phyloP scores from a whole-genome alignment of 768 basidiomycete species.

The Suillus bovinus region DNA sequence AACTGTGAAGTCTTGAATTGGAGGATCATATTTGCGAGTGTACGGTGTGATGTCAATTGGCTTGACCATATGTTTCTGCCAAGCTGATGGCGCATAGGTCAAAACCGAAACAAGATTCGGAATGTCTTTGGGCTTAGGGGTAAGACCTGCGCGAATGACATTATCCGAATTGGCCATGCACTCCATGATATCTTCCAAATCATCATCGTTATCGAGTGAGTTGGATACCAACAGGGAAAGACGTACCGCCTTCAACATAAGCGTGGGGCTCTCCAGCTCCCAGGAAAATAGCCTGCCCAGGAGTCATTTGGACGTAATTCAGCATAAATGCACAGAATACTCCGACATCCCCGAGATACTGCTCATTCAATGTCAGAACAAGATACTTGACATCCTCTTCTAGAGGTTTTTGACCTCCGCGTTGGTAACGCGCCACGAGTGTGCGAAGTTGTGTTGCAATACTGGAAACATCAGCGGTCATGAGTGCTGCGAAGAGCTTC shows the following conservation, averaged over 20 bases:
- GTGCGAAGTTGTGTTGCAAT: slow-evolving; percentile 55
- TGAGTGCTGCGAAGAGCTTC: slow-evolving; percentile 77
- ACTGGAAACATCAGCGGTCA: slow-evolving; percentile 65
- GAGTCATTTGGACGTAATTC: slow-evolving; percentile 77
- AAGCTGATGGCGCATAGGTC: slow-evolving; percentile 76
- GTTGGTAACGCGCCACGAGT: slow-evolving; percentile 65
- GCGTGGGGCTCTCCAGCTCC: slow-evolving; percentile 98
- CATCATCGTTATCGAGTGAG: not conserved
- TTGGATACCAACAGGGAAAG: not conserved
- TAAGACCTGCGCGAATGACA: slow-evolving; percentile 97
- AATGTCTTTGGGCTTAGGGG: slow-evolving; percentile 94
- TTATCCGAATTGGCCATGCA: slow-evolving; percentile 99
- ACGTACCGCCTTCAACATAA: slow-evolving; percentile 87
- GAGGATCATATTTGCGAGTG: slow-evolving; percentile 81
- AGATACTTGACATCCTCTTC: slow-evolving; percentile 59
- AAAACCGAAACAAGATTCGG: slow-evolving; percentile 85
- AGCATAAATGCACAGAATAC: slow-evolving; percentile 88
- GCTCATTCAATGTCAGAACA: slow-evolving; percentile 58
- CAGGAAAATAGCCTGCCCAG: slow-evolving; percentile 92
- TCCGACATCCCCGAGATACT: slow-evolving; percentile 94
- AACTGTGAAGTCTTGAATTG: slow-evolving; percentile 92
- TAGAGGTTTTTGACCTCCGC: slow-evolving; percentile 37
- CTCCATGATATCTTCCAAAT: slow-evolving; percentile 84
- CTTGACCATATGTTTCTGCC: slow-evolving; percentile 67
- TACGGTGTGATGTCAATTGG: slow-evolving; percentile 38